phyloP scores from a whole-genome alignment of 2,329 filamentous ascomycete genomes.

The Fusarium papillatum region DNA sequence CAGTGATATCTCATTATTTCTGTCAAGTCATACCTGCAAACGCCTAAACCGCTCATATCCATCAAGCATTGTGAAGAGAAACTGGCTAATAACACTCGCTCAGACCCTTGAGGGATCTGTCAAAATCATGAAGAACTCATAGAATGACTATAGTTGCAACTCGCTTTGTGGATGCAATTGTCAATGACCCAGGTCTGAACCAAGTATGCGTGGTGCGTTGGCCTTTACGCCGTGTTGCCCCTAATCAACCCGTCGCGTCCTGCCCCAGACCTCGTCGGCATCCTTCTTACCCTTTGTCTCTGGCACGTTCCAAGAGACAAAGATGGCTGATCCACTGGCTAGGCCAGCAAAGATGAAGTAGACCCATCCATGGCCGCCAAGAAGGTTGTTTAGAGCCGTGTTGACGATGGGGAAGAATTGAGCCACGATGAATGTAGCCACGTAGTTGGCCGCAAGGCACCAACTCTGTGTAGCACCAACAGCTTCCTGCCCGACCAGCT shows the following conservation, averaged over 20 bases:
- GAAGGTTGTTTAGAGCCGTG: conserved; percentile 71
- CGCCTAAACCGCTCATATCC: conserved; percentile 6
- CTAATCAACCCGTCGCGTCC: conserved; percentile 68
- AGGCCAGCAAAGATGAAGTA: conserved; percentile 93
- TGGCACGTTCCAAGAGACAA: conserved; percentile 82
- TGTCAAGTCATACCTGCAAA: conserved; percentile 13
- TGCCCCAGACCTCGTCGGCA: conserved; percentile 92
- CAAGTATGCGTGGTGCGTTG: background rate
- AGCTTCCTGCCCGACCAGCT: conserved; percentile 90
- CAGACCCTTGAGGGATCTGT: background rate
- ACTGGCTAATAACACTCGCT: background rate
- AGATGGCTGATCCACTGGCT: conserved; percentile 76
- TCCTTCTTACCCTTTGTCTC: conserved; percentile 91
- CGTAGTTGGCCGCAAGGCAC: conserved; percentile 88
- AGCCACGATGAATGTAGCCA: conserved; percentile 91
- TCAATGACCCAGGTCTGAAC: background rate
- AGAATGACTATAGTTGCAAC: background rate
- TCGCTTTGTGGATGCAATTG: background rate
- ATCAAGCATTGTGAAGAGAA: conserved; percentile 7
- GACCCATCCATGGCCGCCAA: conserved; percentile 82
- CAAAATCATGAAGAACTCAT: background rate
- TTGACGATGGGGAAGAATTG: conserved; percentile 96
- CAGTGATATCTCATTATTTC: conserved; percentile 8
- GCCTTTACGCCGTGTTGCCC: background rate
- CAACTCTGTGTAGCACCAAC: conserved; percentile 94